Base-by-base conservation (phyloP, 2,329 filamentous ascomycete species). In the Microsporum canis region DNA sequence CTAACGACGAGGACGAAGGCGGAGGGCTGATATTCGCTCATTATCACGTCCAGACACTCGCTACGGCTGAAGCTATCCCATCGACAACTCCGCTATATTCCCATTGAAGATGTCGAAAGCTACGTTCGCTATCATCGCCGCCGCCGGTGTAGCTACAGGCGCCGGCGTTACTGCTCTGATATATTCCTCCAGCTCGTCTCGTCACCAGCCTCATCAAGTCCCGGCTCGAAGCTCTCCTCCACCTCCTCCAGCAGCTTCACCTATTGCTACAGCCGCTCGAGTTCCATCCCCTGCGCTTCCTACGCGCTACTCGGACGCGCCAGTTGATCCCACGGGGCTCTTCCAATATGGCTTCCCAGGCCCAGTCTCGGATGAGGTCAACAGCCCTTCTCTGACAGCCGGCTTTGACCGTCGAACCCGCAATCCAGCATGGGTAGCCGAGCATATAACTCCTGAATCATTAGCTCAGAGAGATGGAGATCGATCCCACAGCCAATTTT, bases 381-480 rank as follows among this genome's bases (percentile, higher is more conserved):
- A 82, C 60, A 87, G 90, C 41, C 78, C 84, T 31, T 88, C 89
- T 38, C 82, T 97, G 60, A 82, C 91, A 66, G 95, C 91, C 36
- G 86, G 88, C 68, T 99, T 87, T 82, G 92, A 99, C 77, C 89
- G 94, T 33, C 87, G 89, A 64, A 87, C 85, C 49, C 85, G 91
- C 71, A 99, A 99, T 76, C 94, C 94, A 34, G 83, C 88, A 73
- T 99, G 92, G 92, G 94, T 91, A 6, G 86, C 88, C 65, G 94
- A 99, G 79, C 94, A 99, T 79, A 96, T 99, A 75, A 99, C 94
- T 0, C 85, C 91, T 1, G 83, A 84, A 39, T 97, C 92, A 0
- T 83, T 99, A 12, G 81, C 87, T 2, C 73, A 80, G 58, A 84
- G 85, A 65, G 85, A 87, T 63, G 94, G 84, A 67, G 91, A 97